Base-by-base conservation (phyloP, 495 filamentous ascomycete genomes). In the Penicillium malachiteum region DNA sequence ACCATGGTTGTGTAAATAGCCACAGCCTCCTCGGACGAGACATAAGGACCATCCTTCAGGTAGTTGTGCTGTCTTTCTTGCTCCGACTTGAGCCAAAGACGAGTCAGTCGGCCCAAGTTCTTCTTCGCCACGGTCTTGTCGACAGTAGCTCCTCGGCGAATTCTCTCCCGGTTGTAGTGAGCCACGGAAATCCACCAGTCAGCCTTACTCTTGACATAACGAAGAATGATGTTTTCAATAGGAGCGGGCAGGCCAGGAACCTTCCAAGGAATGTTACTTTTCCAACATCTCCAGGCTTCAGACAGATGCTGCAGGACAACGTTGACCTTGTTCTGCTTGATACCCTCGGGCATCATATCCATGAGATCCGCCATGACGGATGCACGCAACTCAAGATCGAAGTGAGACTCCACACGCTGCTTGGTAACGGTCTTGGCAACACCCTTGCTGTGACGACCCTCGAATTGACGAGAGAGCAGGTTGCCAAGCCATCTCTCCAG, bases 261-360 rank as follows among this genome's bases (percentile, higher is more conserved):
- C 75, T 98, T 98, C 94, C 94, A 98, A 5, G 94, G 94, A 63
- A 98, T 97, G 65, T 98, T 98, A 80, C 92, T 96, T 88, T 99
- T 99, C 94, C 94, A 99, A 74, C 94, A 99, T 71, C 94, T 81
- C 94, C 94, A 99, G 8, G 94, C 94, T 74, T 99, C 94, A 0
- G 91, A 96, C 21, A 97, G 76, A 82, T 99, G 94, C 64, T 99
- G 94, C 44, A 99, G 78, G 34, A 99, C 93, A 1, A 94, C 96
- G 69, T 97, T 96, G 71, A 99, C 92, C 74, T 99, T 99, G 74
- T 93, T 99, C 68, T 96, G 93, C 75, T 97, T 97, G 79, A 99
- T 96, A 52, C 95, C 95, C 68, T 97, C 95, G 1, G 95, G 95
- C 95, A 99, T 99, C 95, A 99, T 99, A 63, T 99, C 95, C 87